A percentile compares a stretch with the other conserved stretches of the same genome.
Evolutionary conservation across 345 rosid genomes (phyloP).

Genomic region (Erysimum cheiranthoides): DNA sequence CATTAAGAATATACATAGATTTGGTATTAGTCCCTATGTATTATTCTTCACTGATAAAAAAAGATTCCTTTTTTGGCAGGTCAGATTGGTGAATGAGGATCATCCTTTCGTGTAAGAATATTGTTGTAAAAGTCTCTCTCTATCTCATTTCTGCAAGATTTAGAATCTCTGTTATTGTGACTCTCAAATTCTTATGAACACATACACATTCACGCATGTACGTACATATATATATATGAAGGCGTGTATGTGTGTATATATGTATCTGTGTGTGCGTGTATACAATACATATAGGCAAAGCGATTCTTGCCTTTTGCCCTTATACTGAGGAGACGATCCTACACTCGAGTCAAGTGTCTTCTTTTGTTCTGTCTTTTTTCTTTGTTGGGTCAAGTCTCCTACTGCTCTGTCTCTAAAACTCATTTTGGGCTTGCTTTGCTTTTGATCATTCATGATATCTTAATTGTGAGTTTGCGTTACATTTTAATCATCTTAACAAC

Average conservation of each 20-base stretch:
- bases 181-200: slow-evolving; percentile 26
- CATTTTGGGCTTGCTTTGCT: background rate
- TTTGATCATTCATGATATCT: too few species aligned
- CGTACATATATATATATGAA: slow-evolving; percentile 14
- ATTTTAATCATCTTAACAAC: too few species aligned
- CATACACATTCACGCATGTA: slow-evolving; percentile 26
- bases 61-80: slow-evolving; percentile 20
- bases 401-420: background rate
- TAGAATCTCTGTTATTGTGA: slow-evolving; percentile 21
- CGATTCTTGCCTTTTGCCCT: slow-evolving; percentile 18
- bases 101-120: slow-evolving; percentile 21
- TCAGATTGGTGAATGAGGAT: slow-evolving; percentile 31
- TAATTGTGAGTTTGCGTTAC: too few species aligned
- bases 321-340: slow-evolving; percentile 12
- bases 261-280: slow-evolving; percentile 28
- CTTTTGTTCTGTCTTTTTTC: background rate
- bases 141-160: background rate
- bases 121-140: slow-evolving; percentile 39
- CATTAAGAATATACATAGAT: background rate
- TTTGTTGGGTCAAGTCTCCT: background rate
- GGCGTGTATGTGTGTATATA: slow-evolving; percentile 28
- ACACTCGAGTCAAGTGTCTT: background rate
- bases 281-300: slow-evolving; percentile 19
- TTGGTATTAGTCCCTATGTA: slow-evolving; percentile 1
- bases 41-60: slow-evolving; percentile 12